phyloP scores from a whole-genome alignment of 2,329 filamentous ascomycete species.

The Epichloe scottii region DNA sequence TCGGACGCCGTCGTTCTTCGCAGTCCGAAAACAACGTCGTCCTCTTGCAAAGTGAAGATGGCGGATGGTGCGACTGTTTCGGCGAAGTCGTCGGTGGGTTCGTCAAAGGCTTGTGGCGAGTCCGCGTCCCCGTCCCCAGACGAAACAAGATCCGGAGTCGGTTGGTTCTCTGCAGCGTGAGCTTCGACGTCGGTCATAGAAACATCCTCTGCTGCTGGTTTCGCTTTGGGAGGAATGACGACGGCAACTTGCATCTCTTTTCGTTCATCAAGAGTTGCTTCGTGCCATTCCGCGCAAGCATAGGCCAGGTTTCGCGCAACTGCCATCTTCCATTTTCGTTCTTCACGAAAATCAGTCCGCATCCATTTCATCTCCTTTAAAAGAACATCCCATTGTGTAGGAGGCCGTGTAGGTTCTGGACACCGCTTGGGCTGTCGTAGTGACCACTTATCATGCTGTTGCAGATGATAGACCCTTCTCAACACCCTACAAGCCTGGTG shows the following conservation, averaged over 20 bases:
- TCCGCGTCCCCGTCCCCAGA: slow-evolving; percentile 52
- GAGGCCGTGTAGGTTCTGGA: slow-evolving; percentile 63
- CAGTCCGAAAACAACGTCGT: slow-evolving; percentile 71
- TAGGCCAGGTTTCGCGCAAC: slow-evolving; percentile 68
- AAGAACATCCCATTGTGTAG: slow-evolving; percentile 74
- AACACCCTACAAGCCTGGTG: slow-evolving; percentile 79
- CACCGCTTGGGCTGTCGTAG: slow-evolving; percentile 77
- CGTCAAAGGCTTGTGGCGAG: slow-evolving; percentile 32
- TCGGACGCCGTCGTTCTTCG: slow-evolving; percentile 63
- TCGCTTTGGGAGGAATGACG: slow-evolving; percentile 30
- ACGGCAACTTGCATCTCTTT: slow-evolving; percentile 56
- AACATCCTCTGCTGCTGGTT: slow-evolving; percentile 16
- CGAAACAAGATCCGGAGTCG: slow-evolving; percentile 55
- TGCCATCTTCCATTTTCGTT: slow-evolving; percentile 84
- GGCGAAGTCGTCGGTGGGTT: slow-evolving; percentile 26
- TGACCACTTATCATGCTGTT: slow-evolving; percentile 87
- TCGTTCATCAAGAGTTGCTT: slow-evolving; percentile 49
- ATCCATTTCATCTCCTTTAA: slow-evolving; percentile 95
- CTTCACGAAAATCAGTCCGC: slow-evolving; percentile 89
- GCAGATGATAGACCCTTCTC: slow-evolving; percentile 76
- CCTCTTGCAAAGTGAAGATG: slow-evolving; percentile 70
- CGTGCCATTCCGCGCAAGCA: slow-evolving; percentile 74
- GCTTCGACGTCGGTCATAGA: slow-evolving; percentile 22
- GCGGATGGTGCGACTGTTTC: slow-evolving; percentile 56
- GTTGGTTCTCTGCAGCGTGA: slow-evolving; percentile 30